A percentile compares a stretch with the other conserved stretches of the same genome.
phyloP scores from a whole-genome alignment of 2,329 filamentous ascomycete genomes.

The Penicillium sp. region DNA sequence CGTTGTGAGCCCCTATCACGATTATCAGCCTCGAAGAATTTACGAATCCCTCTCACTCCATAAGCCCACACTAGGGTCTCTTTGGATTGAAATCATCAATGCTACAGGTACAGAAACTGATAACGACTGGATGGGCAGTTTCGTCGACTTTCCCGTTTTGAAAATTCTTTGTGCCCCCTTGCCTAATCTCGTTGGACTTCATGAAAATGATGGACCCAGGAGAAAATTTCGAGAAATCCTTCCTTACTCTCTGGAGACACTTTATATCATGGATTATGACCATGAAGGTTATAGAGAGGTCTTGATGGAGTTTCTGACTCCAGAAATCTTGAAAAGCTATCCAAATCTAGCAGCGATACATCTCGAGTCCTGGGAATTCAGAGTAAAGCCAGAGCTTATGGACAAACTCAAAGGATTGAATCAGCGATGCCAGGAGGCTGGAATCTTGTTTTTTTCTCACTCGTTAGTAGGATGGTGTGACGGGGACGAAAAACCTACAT shows the following conservation, averaged over 20 bases:
- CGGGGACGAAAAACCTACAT: too few relatives aligned
- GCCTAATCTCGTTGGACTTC: constrained; percentile 27
- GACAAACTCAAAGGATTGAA: not conserved
- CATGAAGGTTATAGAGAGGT: not conserved
- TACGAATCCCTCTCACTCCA: not conserved
- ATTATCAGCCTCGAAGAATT: not conserved
- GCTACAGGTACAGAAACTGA: constrained; percentile 59
- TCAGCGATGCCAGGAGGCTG: not conserved
- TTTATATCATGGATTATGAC: not conserved
- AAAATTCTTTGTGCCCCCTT: constrained; percentile 23
- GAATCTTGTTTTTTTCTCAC: not conserved
- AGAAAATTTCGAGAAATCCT: not conserved
- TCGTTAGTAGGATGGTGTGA: too few relatives aligned
- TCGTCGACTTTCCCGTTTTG: constrained; percentile 60
- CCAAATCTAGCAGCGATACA: not conserved
- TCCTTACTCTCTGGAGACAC: not conserved
- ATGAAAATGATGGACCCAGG: not conserved
- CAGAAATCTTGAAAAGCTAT: not conserved
- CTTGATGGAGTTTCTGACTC: not conserved
- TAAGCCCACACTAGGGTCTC: constrained; percentile 24
- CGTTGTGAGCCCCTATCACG: too few relatives aligned
- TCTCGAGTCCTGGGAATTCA: not conserved
- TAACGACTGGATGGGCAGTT: constrained; percentile 54
- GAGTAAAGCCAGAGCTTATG: not conserved
- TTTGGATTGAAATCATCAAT: not conserved